Conservation (phyloP, 305 asterid species). For the Solanum hybrid region DNA sequence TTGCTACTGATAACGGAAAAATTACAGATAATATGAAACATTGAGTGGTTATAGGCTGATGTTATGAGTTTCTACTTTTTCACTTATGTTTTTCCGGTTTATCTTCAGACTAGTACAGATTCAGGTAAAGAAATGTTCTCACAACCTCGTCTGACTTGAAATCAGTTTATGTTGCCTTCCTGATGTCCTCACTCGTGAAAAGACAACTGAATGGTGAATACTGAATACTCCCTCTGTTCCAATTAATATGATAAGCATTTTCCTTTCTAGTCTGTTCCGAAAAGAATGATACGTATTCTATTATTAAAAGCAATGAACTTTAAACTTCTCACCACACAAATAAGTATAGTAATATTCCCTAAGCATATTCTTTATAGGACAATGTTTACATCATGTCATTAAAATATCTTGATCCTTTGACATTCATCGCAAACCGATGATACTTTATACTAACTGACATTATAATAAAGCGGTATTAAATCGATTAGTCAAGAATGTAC, state of each 20-base stretch:
- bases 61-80: not conserved
- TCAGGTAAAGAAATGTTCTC: not conserved
- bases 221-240: not conserved
- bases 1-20: not conserved
- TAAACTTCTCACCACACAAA: not conserved
- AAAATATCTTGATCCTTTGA: not conserved
- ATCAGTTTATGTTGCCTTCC: not conserved
- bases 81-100: not conserved
- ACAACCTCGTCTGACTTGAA: not conserved
- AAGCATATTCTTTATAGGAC: not conserved
- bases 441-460: not conserved
- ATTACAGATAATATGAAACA: not conserved
- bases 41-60: not conserved
- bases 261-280: too few species aligned
- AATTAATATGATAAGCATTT: not conserved
- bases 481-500: conserved; percentile 18
- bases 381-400: too few species aligned
- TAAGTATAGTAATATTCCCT: not conserved
- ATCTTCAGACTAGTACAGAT: not conserved
- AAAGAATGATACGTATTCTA: too few species aligned
- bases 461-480: not conserved
- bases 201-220: not conserved
- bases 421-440: not conserved
- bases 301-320: not conserved
- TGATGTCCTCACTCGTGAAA: not conserved